These are phyloP conservation scores for Zymoseptoria crescenta DNA, from an alignment of 2,329 filamentous ascomycete species.

Conservation along the genomic window DNA sequence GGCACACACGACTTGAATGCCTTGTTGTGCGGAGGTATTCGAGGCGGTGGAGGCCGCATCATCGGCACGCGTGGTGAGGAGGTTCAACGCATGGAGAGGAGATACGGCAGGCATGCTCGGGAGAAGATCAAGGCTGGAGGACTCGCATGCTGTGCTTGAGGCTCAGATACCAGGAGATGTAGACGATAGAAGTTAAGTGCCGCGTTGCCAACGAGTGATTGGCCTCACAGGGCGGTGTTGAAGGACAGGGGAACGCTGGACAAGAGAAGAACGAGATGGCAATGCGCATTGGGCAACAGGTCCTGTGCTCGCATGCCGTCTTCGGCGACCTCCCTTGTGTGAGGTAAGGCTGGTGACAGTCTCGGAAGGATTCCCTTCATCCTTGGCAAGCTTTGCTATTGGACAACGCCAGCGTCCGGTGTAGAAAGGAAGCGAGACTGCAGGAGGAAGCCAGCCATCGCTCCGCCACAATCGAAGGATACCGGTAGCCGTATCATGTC, in stretches of 20 bases:
- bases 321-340: not conserved
- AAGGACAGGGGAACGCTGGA: not conserved
- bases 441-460: not conserved
- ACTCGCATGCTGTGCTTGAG: not conserved
- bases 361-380: not conserved
- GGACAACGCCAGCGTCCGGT: not conserved
- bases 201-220: no score
- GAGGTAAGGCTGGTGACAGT: not conserved
- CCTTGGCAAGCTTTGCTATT: not conserved
- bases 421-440: not conserved
- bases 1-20: constrained; percentile 46
- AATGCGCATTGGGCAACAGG: not conserved
- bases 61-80: not conserved
- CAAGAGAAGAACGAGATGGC: not conserved
- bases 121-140: not conserved
- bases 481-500: no score
- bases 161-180: not conserved
- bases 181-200: not conserved
- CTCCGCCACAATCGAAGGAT: not conserved
- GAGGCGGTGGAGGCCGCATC: not conserved
- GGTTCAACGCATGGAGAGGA: not conserved
- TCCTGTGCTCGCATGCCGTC: not conserved
- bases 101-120: not conserved
- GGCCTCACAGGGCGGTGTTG: not conserved
- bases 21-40: not conserved